Evolutionary conservation across 108 stramenopile species (phyloP), one percentile per base, ranked within the genome.

Genomic region (Cyclotella choctawhatcheeana): DNA sequence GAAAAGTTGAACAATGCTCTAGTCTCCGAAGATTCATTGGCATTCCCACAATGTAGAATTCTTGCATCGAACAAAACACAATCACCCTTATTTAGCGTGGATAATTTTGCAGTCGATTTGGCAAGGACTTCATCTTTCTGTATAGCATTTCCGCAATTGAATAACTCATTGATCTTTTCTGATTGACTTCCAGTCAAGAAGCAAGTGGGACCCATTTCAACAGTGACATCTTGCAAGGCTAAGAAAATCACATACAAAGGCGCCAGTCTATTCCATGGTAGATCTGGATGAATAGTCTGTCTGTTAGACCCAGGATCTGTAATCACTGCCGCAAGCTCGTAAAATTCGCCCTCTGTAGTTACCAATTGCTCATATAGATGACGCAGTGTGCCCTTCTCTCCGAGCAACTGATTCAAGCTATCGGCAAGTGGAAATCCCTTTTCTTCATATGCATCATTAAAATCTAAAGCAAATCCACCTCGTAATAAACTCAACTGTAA

Each of bases 211-310:
- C 87, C 87, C 87, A 88, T 88, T 12, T 62, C 79, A 35, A 71
- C 71, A 20, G 79, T 85, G 26, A 84, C 74, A 71, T 88, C 87
- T 48, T 87, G 87, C 22, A 88, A 33, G 5, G 87, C 87, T 8
- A 82, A 40, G 63, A 88, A 88, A 29, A 84, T 52, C 2, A 83
- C 82, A 44, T 81, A 88, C n/a, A 88, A 26, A 3, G 87, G 87
- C 17, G 81, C 81, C 17, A 60, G n/a, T 2, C 65, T 27, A 58
- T 68, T 66, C 59, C 52, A 83, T 32, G 82, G 82, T 0, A 84
- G 43, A 59, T 88, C 87, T 13, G 87, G 87, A 74, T 88, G 87
- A 30, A 88, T 69, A 26, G 37, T 64, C 71, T 88, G 87, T 45
- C 85, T 64, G 45, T 68, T 16, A 45, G 64, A 60, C 32, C 87